Percentiles rank a stretch among this genome's conserved stretches.
These are phyloP conservation scores for Lathyrus aphaca DNA, from an alignment of 306 rosid genomes.

Conservation along the genomic window DNA sequence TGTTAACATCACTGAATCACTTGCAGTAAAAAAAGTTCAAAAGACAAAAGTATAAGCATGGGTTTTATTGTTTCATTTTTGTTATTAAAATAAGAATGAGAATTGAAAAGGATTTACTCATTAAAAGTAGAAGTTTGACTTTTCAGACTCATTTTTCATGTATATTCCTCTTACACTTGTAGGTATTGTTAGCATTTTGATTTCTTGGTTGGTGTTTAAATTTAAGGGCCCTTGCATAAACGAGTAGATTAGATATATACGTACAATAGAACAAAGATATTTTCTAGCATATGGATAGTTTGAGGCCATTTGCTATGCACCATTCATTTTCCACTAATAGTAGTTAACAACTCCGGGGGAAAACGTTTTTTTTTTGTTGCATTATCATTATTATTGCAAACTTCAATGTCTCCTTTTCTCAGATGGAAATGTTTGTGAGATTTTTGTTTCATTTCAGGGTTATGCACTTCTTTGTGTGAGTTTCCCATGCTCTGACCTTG, in stretches of 20 bases:
- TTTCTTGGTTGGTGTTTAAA: slow-evolving; percentile 29
- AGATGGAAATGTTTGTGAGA: slow-evolving; percentile 19
- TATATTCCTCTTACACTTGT: slow-evolving; percentile 15
- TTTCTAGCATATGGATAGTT: slow-evolving; percentile 22
- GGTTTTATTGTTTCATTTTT: not conserved
- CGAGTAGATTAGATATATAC: slow-evolving; percentile 12
- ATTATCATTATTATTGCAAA: slow-evolving; percentile 1
- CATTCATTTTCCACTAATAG: slow-evolving; percentile 15
- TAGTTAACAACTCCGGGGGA: slow-evolving; percentile 13
- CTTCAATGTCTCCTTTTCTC: slow-evolving; percentile 25
- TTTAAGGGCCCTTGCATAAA: slow-evolving; percentile 9
- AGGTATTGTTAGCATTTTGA: slow-evolving; percentile 8
- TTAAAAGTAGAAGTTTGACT: slow-evolving; percentile 4
- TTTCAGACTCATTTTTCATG: not conserved
- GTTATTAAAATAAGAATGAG: slow-evolving; percentile 21
- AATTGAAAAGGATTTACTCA: slow-evolving; percentile 9
- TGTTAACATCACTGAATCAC: slow-evolving; percentile 22
- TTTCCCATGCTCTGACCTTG: slow-evolving; percentile 84
- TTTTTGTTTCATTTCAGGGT: slow-evolving; percentile 62
- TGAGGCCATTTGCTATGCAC: slow-evolving; percentile 16
- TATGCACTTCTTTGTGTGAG: slow-evolving; percentile 99
- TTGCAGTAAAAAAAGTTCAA: not conserved
- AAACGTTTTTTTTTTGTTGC: not conserved
- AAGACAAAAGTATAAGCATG: not conserved
- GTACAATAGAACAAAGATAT: slow-evolving; percentile 18